Conservation (phyloP, 179 eudicot genomes). For the Beta lomatogona region DNA sequence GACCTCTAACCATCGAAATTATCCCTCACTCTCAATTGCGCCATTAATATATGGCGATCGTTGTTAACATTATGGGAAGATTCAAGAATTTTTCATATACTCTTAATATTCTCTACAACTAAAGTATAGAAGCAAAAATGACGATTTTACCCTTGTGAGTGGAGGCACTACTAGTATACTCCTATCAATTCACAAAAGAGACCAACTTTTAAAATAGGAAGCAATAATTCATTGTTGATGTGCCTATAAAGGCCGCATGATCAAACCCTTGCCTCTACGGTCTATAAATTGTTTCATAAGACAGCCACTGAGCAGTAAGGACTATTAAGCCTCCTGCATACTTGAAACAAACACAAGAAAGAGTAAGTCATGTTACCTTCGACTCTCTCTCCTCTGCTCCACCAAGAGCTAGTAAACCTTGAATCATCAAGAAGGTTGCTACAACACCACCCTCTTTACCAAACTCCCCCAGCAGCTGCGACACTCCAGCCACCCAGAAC, state of each 20-base stretch:
- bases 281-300: slow-evolving; percentile 25
- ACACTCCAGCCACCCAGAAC: slow-evolving; percentile 25
- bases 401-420: slow-evolving; percentile 45
- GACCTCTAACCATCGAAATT: no score
- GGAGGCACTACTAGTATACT: not conserved
- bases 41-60: no score
- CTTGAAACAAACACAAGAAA: slow-evolving; percentile 11
- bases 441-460: slow-evolving; percentile 34
- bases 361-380: slow-evolving; percentile 33
- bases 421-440: slow-evolving; percentile 57
- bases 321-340: slow-evolving; percentile 8
- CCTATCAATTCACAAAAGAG: not conserved
- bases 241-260: slow-evolving; percentile 16
- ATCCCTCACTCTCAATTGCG: no score
- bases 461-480: slow-evolving; percentile 26
- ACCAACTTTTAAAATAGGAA: slow-evolving; percentile 12
- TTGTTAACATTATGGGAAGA: no score
- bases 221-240: slow-evolving; percentile 23
- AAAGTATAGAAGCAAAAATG: not conserved
- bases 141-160: not conserved
- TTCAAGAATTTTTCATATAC: no score
- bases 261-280: slow-evolving; percentile 9
- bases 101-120: not conserved
- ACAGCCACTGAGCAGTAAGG: not conserved
- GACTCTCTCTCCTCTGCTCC: slow-evolving; percentile 34